Percentiles rank a stretch among this genome's conserved stretches.
These are phyloP conservation scores for Elsinoe arachidis DNA, from an alignment of 2,329 filamentous ascomycete species.

Conservation along the genomic window DNA sequence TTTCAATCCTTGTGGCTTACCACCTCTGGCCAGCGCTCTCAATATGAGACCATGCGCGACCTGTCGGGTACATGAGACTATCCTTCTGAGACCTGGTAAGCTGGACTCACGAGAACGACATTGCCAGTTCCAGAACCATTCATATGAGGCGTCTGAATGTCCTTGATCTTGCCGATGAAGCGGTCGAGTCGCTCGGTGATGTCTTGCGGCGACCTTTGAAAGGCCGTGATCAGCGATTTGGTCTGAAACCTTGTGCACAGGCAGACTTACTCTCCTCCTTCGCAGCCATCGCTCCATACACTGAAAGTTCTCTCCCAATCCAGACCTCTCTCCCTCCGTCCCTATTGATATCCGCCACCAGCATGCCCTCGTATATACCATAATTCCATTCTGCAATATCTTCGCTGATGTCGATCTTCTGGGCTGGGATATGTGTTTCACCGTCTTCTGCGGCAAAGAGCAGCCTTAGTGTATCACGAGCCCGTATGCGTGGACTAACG, in stretches of 20 bases:
- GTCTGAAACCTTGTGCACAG: neutral
- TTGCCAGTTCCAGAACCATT: slow-evolving; percentile 46
- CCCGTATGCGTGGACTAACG: slow-evolving; percentile 43
- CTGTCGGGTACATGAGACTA: neutral
- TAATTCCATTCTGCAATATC: slow-evolving; percentile 82
- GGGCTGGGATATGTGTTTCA: slow-evolving; percentile 34
- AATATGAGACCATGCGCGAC: slow-evolving; percentile 79
- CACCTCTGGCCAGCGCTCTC: slow-evolving; percentile 41
- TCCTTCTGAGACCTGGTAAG: neutral
- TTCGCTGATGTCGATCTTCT: slow-evolving; percentile 36
- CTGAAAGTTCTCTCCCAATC: slow-evolving; percentile 55
- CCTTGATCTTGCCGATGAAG: slow-evolving; percentile 63
- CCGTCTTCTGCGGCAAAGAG: slow-evolving; percentile 32
- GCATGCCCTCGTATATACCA: slow-evolving; percentile 69
- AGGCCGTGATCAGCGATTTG: neutral
- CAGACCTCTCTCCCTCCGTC: slow-evolving; percentile 51
- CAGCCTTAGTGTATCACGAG: slow-evolving; percentile 41
- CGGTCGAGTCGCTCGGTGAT: slow-evolving; percentile 62
- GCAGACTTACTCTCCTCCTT: slow-evolving; percentile 65
- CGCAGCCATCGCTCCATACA: slow-evolving; percentile 83
- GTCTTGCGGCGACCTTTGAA: slow-evolving; percentile 54
- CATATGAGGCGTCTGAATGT: slow-evolving; percentile 44
- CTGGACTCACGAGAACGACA: slow-evolving; percentile 47
- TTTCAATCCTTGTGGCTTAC: slow-evolving; percentile 54
- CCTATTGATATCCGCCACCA: slow-evolving; percentile 57